Conservation (phyloP, 2,329 filamentous ascomycete species). For the Fusarium sp. region DNA sequence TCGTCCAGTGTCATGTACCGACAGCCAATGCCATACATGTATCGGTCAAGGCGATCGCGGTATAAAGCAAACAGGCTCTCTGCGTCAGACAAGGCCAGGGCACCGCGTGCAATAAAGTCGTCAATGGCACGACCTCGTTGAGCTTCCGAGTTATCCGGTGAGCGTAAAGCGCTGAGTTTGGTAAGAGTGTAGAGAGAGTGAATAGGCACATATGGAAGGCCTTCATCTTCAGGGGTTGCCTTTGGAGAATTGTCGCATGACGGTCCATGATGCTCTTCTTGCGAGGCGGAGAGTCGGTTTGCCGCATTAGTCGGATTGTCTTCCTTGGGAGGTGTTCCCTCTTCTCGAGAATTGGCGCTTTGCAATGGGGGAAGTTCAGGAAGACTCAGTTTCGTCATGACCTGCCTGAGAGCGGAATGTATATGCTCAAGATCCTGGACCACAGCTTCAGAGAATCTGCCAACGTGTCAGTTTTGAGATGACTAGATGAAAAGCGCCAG, state of each 20-base stretch:
- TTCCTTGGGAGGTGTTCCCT: conserved; percentile 41
- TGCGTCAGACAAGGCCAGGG: conserved; percentile 60
- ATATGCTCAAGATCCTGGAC: conserved; percentile 44
- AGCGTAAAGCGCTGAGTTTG: conserved; percentile 52
- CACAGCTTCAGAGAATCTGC: conserved; percentile 33
- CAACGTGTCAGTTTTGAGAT: background rate
- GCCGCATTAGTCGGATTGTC: conserved; percentile 12
- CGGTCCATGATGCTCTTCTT: conserved; percentile 40
- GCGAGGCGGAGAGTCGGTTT: conserved; percentile 22
- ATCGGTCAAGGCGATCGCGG: conserved; percentile 62
- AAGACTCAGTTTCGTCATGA: conserved; percentile 42
- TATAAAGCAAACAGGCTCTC: conserved; percentile 65
- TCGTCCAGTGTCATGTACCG: conserved; percentile 63
- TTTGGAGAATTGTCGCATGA: conserved; percentile 48
- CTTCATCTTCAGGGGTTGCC: conserved; percentile 49
- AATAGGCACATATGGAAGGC: conserved; percentile 54
- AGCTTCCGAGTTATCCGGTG: conserved; percentile 46
- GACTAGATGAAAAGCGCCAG: too few species aligned
- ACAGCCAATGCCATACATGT: conserved; percentile 65
- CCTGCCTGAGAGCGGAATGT: conserved; percentile 41
- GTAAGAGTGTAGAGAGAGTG: conserved; percentile 55
- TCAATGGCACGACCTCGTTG: conserved; percentile 41
- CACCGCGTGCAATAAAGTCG: conserved; percentile 55
- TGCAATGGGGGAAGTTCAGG: conserved; percentile 42
- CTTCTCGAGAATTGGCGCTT: conserved; percentile 36